Evolutionary conservation across 148 eudicot genomes (phyloP).

Genomic region (Nepenthes mirabilis): DNA sequence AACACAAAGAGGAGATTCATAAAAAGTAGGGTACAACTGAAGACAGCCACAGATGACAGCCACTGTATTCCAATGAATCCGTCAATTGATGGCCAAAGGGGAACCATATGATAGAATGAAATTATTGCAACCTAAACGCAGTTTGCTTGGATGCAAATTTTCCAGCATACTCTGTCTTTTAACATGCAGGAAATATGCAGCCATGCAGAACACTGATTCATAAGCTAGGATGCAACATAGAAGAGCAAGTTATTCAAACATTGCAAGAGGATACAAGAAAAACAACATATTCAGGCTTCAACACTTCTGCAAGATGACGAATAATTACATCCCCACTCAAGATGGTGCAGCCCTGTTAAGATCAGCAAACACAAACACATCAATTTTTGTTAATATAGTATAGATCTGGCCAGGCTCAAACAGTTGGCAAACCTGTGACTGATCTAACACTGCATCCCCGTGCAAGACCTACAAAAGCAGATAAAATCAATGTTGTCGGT

Average conservation of each 20-base stretch:
- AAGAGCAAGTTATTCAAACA: background rate
- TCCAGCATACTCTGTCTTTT: too few relatives aligned
- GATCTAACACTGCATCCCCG: conserved; percentile 94
- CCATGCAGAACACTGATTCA: background rate
- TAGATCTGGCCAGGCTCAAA: background rate
- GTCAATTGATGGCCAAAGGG: too few relatives aligned
- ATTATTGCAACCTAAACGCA: too few relatives aligned
- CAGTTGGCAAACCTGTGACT: conserved; percentile 41
- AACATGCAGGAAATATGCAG: too few relatives aligned
- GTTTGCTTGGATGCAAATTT: too few relatives aligned
- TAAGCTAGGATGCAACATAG: background rate
- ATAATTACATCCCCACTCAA: conserved; percentile 96
- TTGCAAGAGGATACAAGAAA: conserved; percentile 69
- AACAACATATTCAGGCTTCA: conserved; percentile 79
- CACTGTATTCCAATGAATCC: too few relatives aligned
- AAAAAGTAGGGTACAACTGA: too few relatives aligned
- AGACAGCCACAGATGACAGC: too few relatives aligned
- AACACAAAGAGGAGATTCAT: too few relatives aligned
- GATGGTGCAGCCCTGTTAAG: conserved; percentile 77
- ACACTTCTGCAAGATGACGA: conserved; percentile 61
- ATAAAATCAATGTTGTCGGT: background rate
- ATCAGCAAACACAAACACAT: conserved; percentile 5
- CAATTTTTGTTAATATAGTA: background rate
- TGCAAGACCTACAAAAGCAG: conserved; percentile 59
- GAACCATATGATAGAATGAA: too few relatives aligned